phyloP scores from a whole-genome alignment of 345 rosid species.

The Noccaea bulbosa region DNA sequence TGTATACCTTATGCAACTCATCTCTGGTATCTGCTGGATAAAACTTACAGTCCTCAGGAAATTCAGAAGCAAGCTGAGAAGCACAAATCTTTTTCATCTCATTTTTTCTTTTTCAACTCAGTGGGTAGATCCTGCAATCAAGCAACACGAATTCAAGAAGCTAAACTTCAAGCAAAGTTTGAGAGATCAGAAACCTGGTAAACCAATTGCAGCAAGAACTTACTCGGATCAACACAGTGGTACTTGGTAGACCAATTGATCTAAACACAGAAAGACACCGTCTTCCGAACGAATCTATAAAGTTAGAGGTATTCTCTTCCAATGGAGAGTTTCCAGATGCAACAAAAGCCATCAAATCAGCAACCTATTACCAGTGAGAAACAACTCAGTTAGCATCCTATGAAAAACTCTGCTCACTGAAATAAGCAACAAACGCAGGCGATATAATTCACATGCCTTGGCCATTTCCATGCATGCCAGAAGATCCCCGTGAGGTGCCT shows the following conservation, averaged over 20 bases:
- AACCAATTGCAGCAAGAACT: constrained; percentile 42
- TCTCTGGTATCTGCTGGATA: constrained; percentile 86
- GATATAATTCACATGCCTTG: constrained; percentile 54
- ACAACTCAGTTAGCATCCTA: neutral
- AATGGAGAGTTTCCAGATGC: constrained; percentile 64
- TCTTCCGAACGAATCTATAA: constrained; percentile 80
- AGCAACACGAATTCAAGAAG: constrained; percentile 18
- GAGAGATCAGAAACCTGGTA: constrained; percentile 8
- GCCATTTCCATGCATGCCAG: constrained; percentile 90
- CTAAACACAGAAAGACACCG: constrained; percentile 88
- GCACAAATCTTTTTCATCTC: constrained; percentile 70
- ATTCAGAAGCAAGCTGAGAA: constrained; percentile 69
- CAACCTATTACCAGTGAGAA: constrained; percentile 58
- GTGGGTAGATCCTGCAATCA: constrained; percentile 69
- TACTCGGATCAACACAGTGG: constrained; percentile 86
- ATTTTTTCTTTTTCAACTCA: constrained; percentile 65
- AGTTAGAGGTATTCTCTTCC: constrained; percentile 56
- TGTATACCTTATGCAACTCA: constrained; percentile 83
- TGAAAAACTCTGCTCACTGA: neutral
- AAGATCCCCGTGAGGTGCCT: constrained; percentile 88
- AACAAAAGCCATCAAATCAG: constrained; percentile 95
- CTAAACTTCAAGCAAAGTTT: constrained; percentile 11
- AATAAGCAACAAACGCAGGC: constrained; percentile 15
- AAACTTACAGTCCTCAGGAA: constrained; percentile 89
- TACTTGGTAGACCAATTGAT: constrained; percentile 85